A percentile compares a stretch with the other conserved stretches of the same genome.
phyloP scores from a whole-genome alignment of 2,329 filamentous ascomycete species.

The Juglanconis sp. region DNA sequence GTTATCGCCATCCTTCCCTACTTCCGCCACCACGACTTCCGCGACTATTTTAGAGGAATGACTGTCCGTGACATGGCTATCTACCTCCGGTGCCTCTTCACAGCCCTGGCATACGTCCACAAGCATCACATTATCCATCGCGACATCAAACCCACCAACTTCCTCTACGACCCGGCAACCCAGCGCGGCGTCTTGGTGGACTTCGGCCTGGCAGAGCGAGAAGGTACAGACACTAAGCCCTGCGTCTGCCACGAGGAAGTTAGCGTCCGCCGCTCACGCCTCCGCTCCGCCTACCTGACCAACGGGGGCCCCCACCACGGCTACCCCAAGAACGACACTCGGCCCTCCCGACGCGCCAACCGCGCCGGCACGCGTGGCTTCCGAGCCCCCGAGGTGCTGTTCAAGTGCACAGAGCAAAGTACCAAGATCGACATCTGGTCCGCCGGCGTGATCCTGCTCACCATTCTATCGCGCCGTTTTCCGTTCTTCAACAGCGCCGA shows the following conservation, averaged over 20 bases:
- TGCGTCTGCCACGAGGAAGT: constrained; percentile 75
- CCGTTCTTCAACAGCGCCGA: constrained; percentile 99
- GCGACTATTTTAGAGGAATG: constrained; percentile 90
- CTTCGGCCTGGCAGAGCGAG: constrained; percentile 90
- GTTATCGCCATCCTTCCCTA: constrained; percentile 93
- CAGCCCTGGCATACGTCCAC: constrained; percentile 80
- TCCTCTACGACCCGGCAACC: constrained; percentile 80
- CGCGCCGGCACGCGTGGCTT: constrained; percentile 93
- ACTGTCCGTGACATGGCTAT: constrained; percentile 80
- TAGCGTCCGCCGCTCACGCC: constrained; percentile 57
- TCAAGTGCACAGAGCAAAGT: constrained; percentile 95
- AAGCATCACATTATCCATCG: constrained; percentile 81
- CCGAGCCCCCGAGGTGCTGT: constrained; percentile 90
- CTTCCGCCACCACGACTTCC: constrained; percentile 92
- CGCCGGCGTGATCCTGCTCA: constrained; percentile 94
- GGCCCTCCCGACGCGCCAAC: constrained; percentile 86
- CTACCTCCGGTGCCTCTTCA: constrained; percentile 87
- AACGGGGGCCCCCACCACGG: constrained; percentile 54
- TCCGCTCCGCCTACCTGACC: constrained; percentile 58
- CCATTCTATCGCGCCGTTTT: constrained; percentile 85
- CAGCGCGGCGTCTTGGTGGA: constrained; percentile 92
- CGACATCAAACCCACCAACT: constrained; percentile 97
- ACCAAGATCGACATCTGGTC: constrained; percentile 97
- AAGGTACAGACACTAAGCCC: constrained; percentile 71
- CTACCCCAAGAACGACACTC: constrained; percentile 86